These are phyloP conservation scores for Saturnispora hagleri DNA, from an alignment of 805 yeast species.

Conservation along the genomic window DNA sequence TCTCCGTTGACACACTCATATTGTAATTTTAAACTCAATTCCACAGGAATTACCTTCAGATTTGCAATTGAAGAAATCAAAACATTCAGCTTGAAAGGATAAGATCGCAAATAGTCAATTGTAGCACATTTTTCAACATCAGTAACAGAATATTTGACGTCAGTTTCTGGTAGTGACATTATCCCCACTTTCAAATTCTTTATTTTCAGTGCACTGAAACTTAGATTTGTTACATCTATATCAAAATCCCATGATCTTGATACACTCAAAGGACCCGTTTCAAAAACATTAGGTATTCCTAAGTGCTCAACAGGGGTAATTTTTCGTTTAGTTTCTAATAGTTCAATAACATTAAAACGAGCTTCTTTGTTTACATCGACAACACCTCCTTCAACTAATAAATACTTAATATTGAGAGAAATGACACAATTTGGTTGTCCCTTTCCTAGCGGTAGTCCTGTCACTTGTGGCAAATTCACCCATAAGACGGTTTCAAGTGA, in stretches of 20 bases:
- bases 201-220: conserved; percentile 22
- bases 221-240: conserved; percentile 15
- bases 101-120: neutral
- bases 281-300: conserved; percentile 6
- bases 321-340: conserved; percentile 6
- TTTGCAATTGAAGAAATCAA: neutral
- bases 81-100: neutral
- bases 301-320: conserved; percentile 4
- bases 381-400: conserved; percentile 3
- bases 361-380: conserved; percentile 3
- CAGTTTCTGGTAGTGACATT: conserved; percentile 8
- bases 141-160: neutral
- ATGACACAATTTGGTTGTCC: conserved; percentile 12
- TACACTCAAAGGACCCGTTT: neutral
- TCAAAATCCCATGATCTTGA: conserved; percentile 17
- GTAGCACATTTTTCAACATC: conserved; percentile 1
- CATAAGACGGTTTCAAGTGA: conserved; percentile 2
- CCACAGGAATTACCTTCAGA: conserved; percentile 13
- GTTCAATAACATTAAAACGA: conserved; percentile 6
- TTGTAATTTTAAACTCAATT: conserved; percentile 13
- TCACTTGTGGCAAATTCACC: conserved; percentile 18
- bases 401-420: conserved; percentile 12
- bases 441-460: conserved; percentile 10
- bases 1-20: conserved; percentile 12
- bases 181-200: neutral